A percentile compares a stretch with the other conserved stretches of the same genome.
Evolutionary conservation across 179 eudicot genomes (phyloP).

Genomic region (Patellifolia procumbens): DNA sequence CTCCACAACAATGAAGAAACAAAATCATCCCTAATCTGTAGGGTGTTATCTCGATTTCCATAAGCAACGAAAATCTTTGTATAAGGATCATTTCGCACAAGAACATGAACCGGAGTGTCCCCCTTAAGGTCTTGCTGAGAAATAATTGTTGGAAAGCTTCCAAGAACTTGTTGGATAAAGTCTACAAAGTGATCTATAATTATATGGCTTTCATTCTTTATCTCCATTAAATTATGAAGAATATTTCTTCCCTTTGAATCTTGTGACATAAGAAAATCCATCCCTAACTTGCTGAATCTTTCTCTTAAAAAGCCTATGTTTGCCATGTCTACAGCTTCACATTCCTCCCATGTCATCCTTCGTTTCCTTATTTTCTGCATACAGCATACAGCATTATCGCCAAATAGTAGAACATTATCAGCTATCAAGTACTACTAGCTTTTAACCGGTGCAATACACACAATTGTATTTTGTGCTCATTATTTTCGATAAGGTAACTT

Average conservation of each 20-base stretch:
- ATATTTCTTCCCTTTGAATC: slow-evolving; percentile 4
- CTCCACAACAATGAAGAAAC: background rate
- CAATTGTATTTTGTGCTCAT: no score
- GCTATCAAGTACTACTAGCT: background rate
- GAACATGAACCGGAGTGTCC: slow-evolving; percentile 16
- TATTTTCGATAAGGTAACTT: no score
- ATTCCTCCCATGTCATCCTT: slow-evolving; percentile 8
- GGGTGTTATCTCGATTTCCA: background rate
- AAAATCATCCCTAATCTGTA: background rate
- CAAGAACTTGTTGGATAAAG: slow-evolving; percentile 10
- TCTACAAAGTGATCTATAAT: background rate
- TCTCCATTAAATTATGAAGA: background rate
- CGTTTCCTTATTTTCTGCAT: background rate
- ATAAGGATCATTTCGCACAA: background rate
- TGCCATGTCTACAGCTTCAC: background rate
- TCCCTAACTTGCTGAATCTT: background rate
- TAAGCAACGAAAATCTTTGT: background rate
- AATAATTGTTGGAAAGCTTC: background rate
- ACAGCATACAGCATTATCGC: no score
- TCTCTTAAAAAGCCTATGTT: background rate
- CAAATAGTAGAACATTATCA: no score
- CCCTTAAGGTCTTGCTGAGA: background rate
- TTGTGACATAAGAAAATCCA: background rate
- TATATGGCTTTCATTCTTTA: background rate
- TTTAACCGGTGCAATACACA: background rate